These are phyloP conservation scores for Rhodotorula sp. DNA, from an alignment of 1,284 basidiomycete genomes.

Conservation along the genomic window DNA sequence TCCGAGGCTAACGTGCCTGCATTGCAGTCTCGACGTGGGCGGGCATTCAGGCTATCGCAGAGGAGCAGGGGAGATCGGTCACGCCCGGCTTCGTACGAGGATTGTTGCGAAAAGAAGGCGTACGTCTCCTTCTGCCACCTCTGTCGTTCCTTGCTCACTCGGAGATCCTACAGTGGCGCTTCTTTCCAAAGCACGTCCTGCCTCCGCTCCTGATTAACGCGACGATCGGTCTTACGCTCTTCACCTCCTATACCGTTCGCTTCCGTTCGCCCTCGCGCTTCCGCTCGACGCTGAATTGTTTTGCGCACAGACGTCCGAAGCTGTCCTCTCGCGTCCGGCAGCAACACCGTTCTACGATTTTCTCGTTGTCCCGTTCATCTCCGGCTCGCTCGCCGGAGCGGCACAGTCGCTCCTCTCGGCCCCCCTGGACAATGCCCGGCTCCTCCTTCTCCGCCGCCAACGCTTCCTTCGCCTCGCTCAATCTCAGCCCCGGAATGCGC, in stretches of 20 bases:
- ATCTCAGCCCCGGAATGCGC: constrained; percentile 1
- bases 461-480: constrained; percentile 28
- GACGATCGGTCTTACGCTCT: constrained; percentile 50
- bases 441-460: constrained; percentile 46
- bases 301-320: constrained; percentile 9
- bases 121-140: constrained; percentile 37
- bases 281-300: no score
- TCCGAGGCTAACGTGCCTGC: not conserved
- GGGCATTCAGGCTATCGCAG: constrained; percentile 51
- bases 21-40: constrained; percentile 47
- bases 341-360: constrained; percentile 6
- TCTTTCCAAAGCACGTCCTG: constrained; percentile 43
- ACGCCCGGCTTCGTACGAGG: constrained; percentile 48
- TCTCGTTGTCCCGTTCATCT: constrained; percentile 41
- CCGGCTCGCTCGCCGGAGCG: constrained; percentile 51
- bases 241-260: constrained; percentile 46
- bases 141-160: constrained; percentile 1
- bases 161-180: constrained; percentile 26
- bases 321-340: constrained; percentile 35
- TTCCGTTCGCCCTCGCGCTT: no score
- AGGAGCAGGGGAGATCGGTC: constrained; percentile 49
- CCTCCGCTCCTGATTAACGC: constrained; percentile 51
- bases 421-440: constrained; percentile 53
- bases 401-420: constrained; percentile 53
- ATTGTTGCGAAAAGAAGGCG: constrained; percentile 47